Base-by-base conservation (phyloP, 768 basidiomycete genomes). In the Gymnopilus dilepis region DNA sequence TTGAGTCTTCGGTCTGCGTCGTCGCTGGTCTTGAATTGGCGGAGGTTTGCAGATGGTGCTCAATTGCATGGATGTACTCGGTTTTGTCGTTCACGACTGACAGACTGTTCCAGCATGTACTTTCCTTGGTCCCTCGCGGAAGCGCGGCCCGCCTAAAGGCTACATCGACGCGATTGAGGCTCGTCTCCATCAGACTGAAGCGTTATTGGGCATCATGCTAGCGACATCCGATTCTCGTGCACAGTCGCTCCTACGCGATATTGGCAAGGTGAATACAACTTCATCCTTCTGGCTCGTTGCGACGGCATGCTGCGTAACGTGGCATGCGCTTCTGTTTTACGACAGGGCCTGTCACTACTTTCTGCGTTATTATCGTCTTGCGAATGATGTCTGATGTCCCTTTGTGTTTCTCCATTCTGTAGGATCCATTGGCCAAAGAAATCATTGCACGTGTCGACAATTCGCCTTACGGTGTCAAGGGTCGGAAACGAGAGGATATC, bases 141-240 rank as follows among this genome's bases (percentile, higher is more conserved):
- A 91, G 71, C 89, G 94, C 65, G 94, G 94, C 2, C 91, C 91
- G 3, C 91, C 92, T n/a, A 94, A 93, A 70, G 94, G 94, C 1
- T 97, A 97, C 79, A 95, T 97, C 70, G 94, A 96, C 69, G 94
- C 94, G 28, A 94, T 97, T 67, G 94, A 97, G 75, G 91, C 91
- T 13, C 86, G 93, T 13, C 78, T 97, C 5, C 95, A 97, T 67
- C 92, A 96, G 70, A 92, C 94, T 17, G 94, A 97, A 72, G 94
- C 94, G 0, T 80, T 97, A 41, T 80, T 97, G 28, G 95, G 94
- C 55, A 90, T 94, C 60, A 78, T 96, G 55, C 79, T 95, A 38
- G 81, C 87, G 34, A 81, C 84, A 3, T 72, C 65, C 13, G 77
- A 80, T 37, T 64, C 67, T n/a, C 67, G 81, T 3, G 80, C 80